These are phyloP conservation scores for Trichoderma sp. DNA, from an alignment of 2,329 filamentous ascomycete genomes.

Conservation along the genomic window DNA sequence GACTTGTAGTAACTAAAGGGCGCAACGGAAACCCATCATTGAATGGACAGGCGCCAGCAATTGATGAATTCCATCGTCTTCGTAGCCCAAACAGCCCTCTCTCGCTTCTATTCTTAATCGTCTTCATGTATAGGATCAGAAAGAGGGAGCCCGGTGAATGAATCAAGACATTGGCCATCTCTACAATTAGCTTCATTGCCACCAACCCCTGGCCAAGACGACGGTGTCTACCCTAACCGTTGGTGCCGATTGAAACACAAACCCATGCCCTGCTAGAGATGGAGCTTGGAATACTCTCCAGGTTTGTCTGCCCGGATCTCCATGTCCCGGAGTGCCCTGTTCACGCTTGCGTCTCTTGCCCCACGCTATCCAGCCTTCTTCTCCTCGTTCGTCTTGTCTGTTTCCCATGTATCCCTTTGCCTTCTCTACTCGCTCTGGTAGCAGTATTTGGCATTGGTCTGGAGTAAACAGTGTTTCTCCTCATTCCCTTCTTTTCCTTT, in stretches of 20 bases:
- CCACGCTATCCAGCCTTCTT: not conserved
- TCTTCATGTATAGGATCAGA: not conserved
- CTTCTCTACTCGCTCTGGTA: constrained; percentile 16
- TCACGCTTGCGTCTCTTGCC: not conserved
- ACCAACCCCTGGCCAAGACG: not conserved
- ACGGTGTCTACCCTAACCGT: constrained; percentile 13
- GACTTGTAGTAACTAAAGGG: not conserved
- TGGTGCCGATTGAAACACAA: constrained; percentile 7
- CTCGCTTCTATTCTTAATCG: not conserved
- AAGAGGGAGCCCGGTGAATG: not conserved
- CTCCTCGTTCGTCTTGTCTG: not conserved
- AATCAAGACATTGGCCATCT: not conserved
- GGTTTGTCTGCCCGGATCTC: constrained; percentile 4
- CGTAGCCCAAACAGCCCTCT: not conserved
- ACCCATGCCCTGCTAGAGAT: constrained; percentile 1
- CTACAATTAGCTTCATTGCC: not conserved
- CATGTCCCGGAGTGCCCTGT: not conserved
- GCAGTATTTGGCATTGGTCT: constrained; percentile 3
- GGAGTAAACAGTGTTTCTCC: not conserved
- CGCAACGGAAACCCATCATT: not conserved
- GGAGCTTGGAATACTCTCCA: not conserved
- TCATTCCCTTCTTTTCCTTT: not conserved
- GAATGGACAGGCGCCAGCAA: not conserved
- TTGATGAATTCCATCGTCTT: not conserved
- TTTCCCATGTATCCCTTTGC: not conserved